Evolutionary conservation across 768 basidiomycete species (phyloP), one percentile per base, ranked within the genome.

Genomic region (Trametes sanguinea): DNA sequence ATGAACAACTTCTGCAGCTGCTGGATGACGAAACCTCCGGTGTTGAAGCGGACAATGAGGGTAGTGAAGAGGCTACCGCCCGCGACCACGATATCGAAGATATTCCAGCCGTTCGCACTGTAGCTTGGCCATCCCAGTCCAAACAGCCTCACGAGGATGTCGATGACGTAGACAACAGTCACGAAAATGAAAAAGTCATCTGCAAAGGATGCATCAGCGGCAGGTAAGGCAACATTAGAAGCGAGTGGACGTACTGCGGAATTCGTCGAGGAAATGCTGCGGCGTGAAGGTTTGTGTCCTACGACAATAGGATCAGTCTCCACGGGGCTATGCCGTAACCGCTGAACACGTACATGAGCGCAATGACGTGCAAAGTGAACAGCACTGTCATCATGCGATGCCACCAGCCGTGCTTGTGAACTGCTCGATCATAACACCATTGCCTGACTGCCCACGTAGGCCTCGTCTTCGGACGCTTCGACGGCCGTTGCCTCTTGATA

Each of bases 341-440:
- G 4, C 11, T 22, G 13, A 22, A 8, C 11, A 77, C 89, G 56
- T 69, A 92, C 94, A 94, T 92, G 60, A 98, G 79, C 1, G 86
- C 85, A 37, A 92, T 69, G 46, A 97, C 92, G 71, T 98, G 95
- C 16, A 91, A 44, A 17, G 91, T 72, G 68, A 94, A 95, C 27
- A 96, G 72, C 3, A 84, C 71, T 0, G 93, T 94, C 83, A 95
- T 90, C 51, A 76, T 76, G 59, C 88, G 79, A 6, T 89, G 83
- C 95, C 95, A 98, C 86, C 89, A 94, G 2, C 96, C 96, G 68
- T 94, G 90, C 73, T 98, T 98, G 63, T 86, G 81, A 14, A 94
- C 85, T 0, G 96, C 95, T 32, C 94, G 84, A 58, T 95, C 90
- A 71, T 86, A 96, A 72, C 96, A 98, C 95, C 96, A 98, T 22